Percentiles rank a stretch among this genome's conserved stretches.
Conservation (phyloP, 2,329 filamentous ascomycete species). For the Exserohilum turcica region DNA sequence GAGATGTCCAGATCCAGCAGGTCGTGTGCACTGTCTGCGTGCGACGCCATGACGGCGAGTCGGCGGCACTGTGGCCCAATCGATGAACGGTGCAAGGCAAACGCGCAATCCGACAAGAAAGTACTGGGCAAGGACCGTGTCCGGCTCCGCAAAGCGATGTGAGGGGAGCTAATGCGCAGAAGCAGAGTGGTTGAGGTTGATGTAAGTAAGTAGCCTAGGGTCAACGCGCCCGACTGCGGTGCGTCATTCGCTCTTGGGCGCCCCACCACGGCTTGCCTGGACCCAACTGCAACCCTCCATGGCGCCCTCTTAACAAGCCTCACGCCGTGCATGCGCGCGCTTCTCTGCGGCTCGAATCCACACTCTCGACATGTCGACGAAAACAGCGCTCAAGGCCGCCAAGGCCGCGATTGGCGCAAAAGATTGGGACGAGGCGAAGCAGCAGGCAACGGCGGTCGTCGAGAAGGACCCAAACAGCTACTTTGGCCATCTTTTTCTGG, state of each 20-base stretch:
- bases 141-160: not conserved
- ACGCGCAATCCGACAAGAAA: not conserved
- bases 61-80: slow-evolving; percentile 4
- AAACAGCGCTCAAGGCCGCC: slow-evolving; percentile 80
- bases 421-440: slow-evolving; percentile 76
- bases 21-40: slow-evolving; percentile 45
- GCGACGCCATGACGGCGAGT: slow-evolving; percentile 39
- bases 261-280: slow-evolving; percentile 19
- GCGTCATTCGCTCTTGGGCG: slow-evolving; percentile 31
- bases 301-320: slow-evolving; percentile 26
- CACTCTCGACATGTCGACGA: slow-evolving; percentile 51
- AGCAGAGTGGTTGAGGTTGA: slow-evolving; percentile 22
- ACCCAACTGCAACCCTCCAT: slow-evolving; percentile 24
- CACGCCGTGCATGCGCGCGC: slow-evolving; percentile 17
- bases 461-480: slow-evolving; percentile 78
- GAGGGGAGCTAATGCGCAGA: not conserved
- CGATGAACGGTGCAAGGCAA: slow-evolving; percentile 7
- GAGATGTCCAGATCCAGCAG: slow-evolving; percentile 73
- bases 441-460: slow-evolving; percentile 71
- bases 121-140: not conserved
- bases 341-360: not conserved
- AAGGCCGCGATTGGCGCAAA: slow-evolving; percentile 76
- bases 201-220: slow-evolving; percentile 32
- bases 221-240: slow-evolving; percentile 25
- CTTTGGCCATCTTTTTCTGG: slow-evolving; percentile 87